Evolutionary conservation across 495 filamentous ascomycete species (phyloP).

Genomic region (Penicillium longicatenatum): DNA sequence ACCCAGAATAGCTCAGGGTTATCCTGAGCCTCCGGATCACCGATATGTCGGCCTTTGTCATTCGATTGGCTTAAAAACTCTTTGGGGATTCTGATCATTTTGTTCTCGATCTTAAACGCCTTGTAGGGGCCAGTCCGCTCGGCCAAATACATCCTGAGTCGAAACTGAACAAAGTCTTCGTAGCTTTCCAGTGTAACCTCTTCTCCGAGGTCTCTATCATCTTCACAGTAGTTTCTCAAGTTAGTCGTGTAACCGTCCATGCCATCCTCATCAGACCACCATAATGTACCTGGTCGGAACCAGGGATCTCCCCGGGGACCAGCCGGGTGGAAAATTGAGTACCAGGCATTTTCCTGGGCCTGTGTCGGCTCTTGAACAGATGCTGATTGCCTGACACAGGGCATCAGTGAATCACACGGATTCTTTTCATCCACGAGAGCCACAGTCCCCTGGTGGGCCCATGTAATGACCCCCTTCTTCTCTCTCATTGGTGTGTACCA

Average conservation of each 20-base stretch:
- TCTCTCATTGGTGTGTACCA: not conserved
- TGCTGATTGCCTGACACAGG: not conserved
- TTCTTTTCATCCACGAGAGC: not conserved
- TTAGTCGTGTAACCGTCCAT: not conserved
- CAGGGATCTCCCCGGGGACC: not conserved
- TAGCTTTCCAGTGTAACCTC: slow-evolving; percentile 1
- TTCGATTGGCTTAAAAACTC: not conserved
- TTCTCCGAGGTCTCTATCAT: not conserved
- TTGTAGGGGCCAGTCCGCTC: not conserved
- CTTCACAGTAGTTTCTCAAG: not conserved
- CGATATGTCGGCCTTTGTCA: not conserved
- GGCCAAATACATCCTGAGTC: slow-evolving; percentile 1
- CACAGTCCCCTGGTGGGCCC: not conserved
- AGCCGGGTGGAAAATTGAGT: not conserved
- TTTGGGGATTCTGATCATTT: slow-evolving; percentile 4
- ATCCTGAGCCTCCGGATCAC: not conserved
- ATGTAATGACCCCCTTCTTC: not conserved
- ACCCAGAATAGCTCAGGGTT: slow-evolving; percentile 4
- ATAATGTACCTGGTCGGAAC: not conserved
- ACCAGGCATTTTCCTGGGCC: not conserved
- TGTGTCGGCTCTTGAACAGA: not conserved
- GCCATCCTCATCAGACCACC: not conserved
- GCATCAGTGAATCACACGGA: not conserved
- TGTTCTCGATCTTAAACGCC: not conserved
- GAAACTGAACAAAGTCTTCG: slow-evolving; percentile 10